Base-by-base conservation (phyloP, 805 yeast genomes). In the Wickerhamiella alocasiicola region DNA sequence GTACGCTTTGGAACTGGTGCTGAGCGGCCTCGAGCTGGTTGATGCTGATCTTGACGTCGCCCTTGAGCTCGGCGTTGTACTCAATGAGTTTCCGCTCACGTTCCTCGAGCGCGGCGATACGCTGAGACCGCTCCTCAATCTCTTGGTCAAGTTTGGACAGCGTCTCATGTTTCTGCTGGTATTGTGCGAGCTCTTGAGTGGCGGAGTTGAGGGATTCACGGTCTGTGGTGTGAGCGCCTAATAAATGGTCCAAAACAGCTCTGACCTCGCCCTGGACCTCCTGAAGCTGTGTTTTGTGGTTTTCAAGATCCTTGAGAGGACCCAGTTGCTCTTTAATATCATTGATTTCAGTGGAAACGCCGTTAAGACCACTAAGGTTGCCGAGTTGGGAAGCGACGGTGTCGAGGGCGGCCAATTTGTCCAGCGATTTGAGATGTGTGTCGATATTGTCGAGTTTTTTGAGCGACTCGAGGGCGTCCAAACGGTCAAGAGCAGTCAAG, bases 11-110 rank as follows among this genome's bases (percentile, higher is more conserved):
- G 36, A 45, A 48, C n/a, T 48, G 43, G 6, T 31, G 11, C 31
- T 52, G 55, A 27, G 45, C 39, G 3, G 41, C 44, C 13, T 31
- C 42, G 5, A 52, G 41, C 5, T 44, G 44, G 16, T 23, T 32
- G 2, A 44, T 41, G 6, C 51, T 48, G 0, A 26, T n/a, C 20
- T 25, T 39, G 20, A 51, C 38, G 13, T 52, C 55, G 1, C 46
- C 36, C 31, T 41, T 39, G 18, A 52, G 43, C 21, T 39, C 45
- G 4, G 48, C 43, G 9, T 32, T 44, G 20, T 41, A 37, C 9
- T 17, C 36, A 9, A 31, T 20, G 5, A 47, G 46, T 9, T 13
- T 13, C 28, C 26, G 27, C 38, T 47, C 46, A 11, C 44, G 45
- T 15, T 29, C 33, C 9, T 44, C 29, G 15, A 52, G 49, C 9